phyloP scores from a whole-genome alignment of 75 land plant genomes.

The Sequoiadendron giganteum region DNA sequence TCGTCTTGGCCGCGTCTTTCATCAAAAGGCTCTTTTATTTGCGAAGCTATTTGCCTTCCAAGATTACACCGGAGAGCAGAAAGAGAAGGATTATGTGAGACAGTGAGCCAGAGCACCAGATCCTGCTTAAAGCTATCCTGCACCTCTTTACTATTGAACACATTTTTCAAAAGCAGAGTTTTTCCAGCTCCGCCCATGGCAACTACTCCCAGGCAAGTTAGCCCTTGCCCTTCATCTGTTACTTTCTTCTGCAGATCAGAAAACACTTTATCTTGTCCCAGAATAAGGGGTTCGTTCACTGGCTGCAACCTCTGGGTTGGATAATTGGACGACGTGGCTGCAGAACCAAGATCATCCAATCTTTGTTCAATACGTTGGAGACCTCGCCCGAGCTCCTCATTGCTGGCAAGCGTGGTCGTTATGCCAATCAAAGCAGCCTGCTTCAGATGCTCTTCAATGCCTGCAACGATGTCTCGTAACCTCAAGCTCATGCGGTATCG shows the following conservation, averaged over 20 bases:
- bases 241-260: background rate
- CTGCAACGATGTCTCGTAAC: background rate
- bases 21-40: background rate
- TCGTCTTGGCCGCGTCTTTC: background rate
- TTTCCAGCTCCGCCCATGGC: background rate
- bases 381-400: background rate
- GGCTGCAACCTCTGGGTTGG: background rate
- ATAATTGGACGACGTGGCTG: background rate
- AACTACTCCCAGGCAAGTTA: background rate
- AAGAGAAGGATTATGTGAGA: background rate
- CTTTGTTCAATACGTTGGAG: background rate
- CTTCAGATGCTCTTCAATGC: background rate
- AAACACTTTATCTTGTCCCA: background rate
- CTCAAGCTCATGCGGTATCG: background rate
- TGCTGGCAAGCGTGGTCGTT: background rate
- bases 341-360: background rate
- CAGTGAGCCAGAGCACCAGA: background rate
- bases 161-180: background rate
- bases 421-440: background rate
- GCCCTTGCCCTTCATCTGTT: background rate
- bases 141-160: background rate
- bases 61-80: background rate
- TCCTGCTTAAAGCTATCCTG: background rate
- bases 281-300: background rate
- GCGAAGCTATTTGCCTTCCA: background rate